A percentile compares a stretch with the other conserved stretches of the same genome.
phyloP scores from a whole-genome alignment of 306 rosid genomes.

The Hippophae tibetana region DNA sequence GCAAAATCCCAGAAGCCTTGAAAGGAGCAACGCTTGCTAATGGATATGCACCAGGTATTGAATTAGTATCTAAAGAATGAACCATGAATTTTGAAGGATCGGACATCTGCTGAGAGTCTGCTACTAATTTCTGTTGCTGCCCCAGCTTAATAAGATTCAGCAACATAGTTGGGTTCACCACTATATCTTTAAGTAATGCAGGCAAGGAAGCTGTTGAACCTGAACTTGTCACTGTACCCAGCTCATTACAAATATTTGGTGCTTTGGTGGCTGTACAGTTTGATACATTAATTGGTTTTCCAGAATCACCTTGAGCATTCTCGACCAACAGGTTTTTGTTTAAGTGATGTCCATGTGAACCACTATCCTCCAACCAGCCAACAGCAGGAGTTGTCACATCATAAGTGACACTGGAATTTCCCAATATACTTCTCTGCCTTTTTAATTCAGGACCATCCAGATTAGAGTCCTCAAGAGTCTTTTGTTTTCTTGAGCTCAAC shows the following conservation, averaged over 20 bases:
- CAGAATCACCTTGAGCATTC: conserved; percentile 33
- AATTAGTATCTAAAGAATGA: conserved; percentile 21
- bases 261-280: conserved; percentile 20
- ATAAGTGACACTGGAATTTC: conserved; percentile 25
- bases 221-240: conserved; percentile 19
- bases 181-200: conserved; percentile 48
- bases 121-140: conserved; percentile 43
- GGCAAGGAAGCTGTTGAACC: conserved; percentile 41
- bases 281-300: conserved; percentile 20
- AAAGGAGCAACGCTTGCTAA: conserved; percentile 36
- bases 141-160: conserved; percentile 43
- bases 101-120: conserved; percentile 45
- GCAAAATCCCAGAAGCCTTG: conserved; percentile 36
- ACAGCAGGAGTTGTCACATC: conserved; percentile 39
- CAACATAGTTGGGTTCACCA: conserved; percentile 74
- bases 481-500: conserved; percentile 56
- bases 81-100: conserved; percentile 30
- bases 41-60: conserved; percentile 37
- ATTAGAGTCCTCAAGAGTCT: conserved; percentile 45
- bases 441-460: conserved; percentile 46
- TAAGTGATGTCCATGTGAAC: conserved; percentile 34
- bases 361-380: conserved; percentile 70
- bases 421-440: conserved; percentile 49
- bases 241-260: conserved; percentile 43
- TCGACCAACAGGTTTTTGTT: conserved; percentile 40